These are phyloP conservation scores for Gillenia trifoliata DNA, from an alignment of 306 rosid species.

Conservation along the genomic window DNA sequence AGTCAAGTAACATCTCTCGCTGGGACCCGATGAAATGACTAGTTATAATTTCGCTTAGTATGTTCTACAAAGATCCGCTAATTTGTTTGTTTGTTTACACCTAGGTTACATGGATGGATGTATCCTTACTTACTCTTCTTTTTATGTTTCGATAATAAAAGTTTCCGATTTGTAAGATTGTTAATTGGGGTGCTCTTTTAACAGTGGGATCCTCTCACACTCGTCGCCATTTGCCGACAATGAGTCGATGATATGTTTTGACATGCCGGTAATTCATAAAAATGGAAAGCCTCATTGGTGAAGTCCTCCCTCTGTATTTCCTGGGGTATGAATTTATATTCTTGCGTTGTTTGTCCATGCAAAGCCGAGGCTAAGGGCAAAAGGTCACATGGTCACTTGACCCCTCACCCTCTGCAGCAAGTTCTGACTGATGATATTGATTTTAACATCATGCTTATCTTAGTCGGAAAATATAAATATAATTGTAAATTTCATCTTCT, in stretches of 20 bases:
- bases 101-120: background rate
- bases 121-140: background rate
- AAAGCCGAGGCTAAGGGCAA: constrained; percentile 85
- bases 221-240: constrained; percentile 84
- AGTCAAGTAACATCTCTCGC: background rate
- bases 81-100: too few species aligned
- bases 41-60: background rate
- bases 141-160: background rate
- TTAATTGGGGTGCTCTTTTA: constrained; percentile 7
- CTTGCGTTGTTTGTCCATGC: constrained; percentile 27
- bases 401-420: too few species aligned
- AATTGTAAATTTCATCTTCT: too few species aligned
- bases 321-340: too few species aligned
- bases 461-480: too few species aligned
- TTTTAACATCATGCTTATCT: constrained; percentile 60
- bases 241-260: too few species aligned
- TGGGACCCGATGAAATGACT: background rate
- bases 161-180: background rate
- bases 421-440: constrained; percentile 72
- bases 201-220: constrained; percentile 79
- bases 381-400: constrained; percentile 86
- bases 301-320: too few species aligned
- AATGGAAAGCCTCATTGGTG: too few species aligned
- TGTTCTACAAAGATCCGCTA: background rate
- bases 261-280: too few species aligned